phyloP scores from a whole-genome alignment of 805 yeast species.

The Cyberlindnera samutprakarnensis region DNA sequence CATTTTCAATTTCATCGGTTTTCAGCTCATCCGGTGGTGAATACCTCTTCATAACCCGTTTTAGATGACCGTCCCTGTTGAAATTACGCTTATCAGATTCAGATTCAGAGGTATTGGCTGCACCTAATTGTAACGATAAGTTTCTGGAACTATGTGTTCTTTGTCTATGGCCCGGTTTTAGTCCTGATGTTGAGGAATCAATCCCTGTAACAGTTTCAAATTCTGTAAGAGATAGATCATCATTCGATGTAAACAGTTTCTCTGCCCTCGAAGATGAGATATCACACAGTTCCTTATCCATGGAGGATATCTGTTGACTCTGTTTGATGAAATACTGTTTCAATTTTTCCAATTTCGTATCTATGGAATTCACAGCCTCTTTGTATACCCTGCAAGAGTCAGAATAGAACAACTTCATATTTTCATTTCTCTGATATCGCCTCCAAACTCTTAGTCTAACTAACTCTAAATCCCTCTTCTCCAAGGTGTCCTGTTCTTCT shows the following conservation, averaged over 20 bases:
- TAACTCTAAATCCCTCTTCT: constrained; percentile 27
- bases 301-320: constrained; percentile 17
- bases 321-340: constrained; percentile 27
- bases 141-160: background rate
- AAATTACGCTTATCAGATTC: constrained; percentile 6
- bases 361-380: constrained; percentile 21
- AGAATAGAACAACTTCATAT: constrained; percentile 18
- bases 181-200: background rate
- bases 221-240: constrained; percentile 22
- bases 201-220: constrained; percentile 16
- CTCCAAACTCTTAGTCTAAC: constrained; percentile 20
- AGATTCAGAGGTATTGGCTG: constrained; percentile 1
- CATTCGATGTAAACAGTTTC: constrained; percentile 20
- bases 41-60: constrained; percentile 22
- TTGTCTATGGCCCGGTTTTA: background rate
- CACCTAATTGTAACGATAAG: too few relatives aligned
- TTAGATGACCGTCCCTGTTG: constrained; percentile 12
- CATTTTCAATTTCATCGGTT: constrained; percentile 22
- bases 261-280: constrained; percentile 24
- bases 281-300: constrained; percentile 22
- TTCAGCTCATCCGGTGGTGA: constrained; percentile 22
- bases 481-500: constrained; percentile 24
- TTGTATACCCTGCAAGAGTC: constrained; percentile 21
- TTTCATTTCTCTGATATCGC: constrained; percentile 21
- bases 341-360: constrained; percentile 24